These are phyloP conservation scores for Epithele typhae DNA, from an alignment of 768 basidiomycete genomes.

Conservation along the genomic window DNA sequence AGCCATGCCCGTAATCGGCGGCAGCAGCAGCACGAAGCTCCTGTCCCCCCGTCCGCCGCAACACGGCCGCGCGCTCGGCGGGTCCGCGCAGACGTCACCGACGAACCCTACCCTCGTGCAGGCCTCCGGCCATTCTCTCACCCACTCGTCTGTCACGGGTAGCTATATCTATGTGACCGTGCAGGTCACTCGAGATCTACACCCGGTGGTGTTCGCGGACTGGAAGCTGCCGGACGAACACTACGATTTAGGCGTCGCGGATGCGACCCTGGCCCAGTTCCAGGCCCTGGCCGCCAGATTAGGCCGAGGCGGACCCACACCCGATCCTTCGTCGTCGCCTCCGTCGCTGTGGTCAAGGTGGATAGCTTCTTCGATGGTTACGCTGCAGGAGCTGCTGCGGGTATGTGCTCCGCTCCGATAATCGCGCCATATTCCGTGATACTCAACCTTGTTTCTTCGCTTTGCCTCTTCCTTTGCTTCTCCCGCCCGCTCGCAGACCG, in stretches of 20 bases:
- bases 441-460: conserved; percentile 1
- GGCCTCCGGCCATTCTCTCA: conserved; percentile 52
- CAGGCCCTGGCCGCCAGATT: conserved; percentile 52
- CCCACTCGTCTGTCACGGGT: conserved; percentile 88
- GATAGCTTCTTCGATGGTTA: conserved; percentile 55
- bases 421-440: too few relatives aligned
- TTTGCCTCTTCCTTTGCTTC: background rate
- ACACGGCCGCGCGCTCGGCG: conserved; percentile 24
- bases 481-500: conserved; percentile 10
- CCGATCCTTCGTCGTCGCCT: conserved; percentile 14
- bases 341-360: conserved; percentile 43
- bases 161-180: conserved; percentile 81
- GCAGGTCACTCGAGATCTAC: conserved; percentile 87
- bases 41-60: conserved; percentile 16
- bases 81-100: conserved; percentile 52
- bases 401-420: conserved; percentile 40
- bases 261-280: conserved; percentile 83
- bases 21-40: conserved; percentile 19
- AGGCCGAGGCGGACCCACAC: conserved; percentile 33
- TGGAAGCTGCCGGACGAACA: conserved; percentile 69
- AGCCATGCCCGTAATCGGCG: conserved; percentile 33
- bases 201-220: conserved; percentile 83
- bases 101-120: conserved; percentile 50
- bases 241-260: conserved; percentile 76
- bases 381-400: conserved; percentile 72